Evolutionary conservation across 441 rosid species (phyloP).

Genomic region (Pelargonium australe): DNA sequence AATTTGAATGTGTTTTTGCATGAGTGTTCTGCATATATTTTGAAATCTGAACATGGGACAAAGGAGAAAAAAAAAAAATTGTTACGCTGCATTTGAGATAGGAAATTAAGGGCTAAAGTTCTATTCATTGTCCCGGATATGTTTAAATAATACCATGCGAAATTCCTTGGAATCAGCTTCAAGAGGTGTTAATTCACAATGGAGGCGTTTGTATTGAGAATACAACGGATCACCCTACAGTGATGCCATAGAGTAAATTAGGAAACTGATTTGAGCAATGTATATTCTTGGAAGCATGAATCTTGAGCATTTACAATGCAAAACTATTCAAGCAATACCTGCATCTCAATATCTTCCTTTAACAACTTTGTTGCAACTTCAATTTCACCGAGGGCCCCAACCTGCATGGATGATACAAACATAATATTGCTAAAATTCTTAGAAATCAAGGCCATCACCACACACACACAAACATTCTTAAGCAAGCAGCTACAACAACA

Average conservation of each 20-base stretch:
- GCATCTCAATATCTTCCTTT: slow-evolving; percentile 37
- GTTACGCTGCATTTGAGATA: neutral
- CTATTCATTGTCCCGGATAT: neutral
- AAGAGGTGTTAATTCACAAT: slow-evolving; percentile 59
- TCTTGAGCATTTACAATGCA: neutral
- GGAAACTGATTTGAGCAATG: neutral
- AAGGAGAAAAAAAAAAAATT: neutral
- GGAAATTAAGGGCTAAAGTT: neutral
- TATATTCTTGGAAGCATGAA: neutral
- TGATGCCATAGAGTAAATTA: slow-evolving; percentile 11
- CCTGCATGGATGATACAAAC: slow-evolving; percentile 29
- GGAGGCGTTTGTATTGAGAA: slow-evolving; percentile 54
- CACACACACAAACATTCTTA: neutral
- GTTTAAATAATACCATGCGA: slow-evolving; percentile 40
- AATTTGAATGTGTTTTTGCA: slow-evolving; percentile 68
- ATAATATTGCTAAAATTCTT: slow-evolving; percentile 12
- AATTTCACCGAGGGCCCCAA: slow-evolving; percentile 83
- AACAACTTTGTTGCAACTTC: slow-evolving; percentile 79
- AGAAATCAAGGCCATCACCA: neutral
- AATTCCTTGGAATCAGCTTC: slow-evolving; percentile 60
- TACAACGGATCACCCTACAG: slow-evolving; percentile 73
- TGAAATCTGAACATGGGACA: slow-evolving; percentile 38
- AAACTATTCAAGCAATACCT: slow-evolving; percentile 37
- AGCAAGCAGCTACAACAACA: slow-evolving; percentile 16
- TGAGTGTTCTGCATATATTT: slow-evolving; percentile 74